Base-by-base conservation (phyloP, 2,329 filamentous ascomycete genomes). In the Ophiostoma sp. region DNA sequence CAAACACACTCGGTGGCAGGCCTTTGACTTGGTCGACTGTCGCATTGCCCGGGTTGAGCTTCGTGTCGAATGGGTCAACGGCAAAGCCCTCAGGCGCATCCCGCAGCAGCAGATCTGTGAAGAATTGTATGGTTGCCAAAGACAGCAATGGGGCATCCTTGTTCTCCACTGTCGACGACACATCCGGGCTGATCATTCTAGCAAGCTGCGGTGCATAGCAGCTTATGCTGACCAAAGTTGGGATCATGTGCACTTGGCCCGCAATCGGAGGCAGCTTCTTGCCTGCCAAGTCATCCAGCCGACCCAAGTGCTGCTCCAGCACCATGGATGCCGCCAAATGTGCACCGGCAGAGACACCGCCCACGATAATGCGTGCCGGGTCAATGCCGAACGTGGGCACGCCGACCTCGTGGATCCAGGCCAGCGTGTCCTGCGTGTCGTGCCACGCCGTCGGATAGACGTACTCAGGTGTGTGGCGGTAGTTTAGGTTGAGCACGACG, bases 381-480 rank as follows among this genome's bases (percentile, higher is more conserved):
- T 76, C 75, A 65, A 78, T 71, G 67, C 55, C 64, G 18, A 66
- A 60, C 58, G 16, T 11, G 0, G 73, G 64, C 27, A 64, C 71
- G 0, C 80, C 78, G 68, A 83, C 76, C 14, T 76, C 75, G 65
- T 85, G 81, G 0, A 84, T 73, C 85, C 85, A 88, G 18, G 79
- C 76, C 44, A 86, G 83, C 0, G 81, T 80, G 63, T 87, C 85
- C 69, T 84, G 80, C 0, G 78, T 74, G 64, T 88, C 86, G 60
- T 82, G 70, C 81, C 81, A 85, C 0, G 81, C 79, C 0, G 79
- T 82, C 0, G 85, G 86, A 68, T 83, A 87, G 0, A 69, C 72
- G 70, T 80, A 76, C 66, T 87, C 81, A 0, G 85, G 85, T 0
- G 84, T 85, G 72, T 87, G 85, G 0, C 86, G 81, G 73, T 87